Evolutionary conservation across 176 grass and related monocot species (phyloP).

Genomic region (Phoenix dactylifera): DNA sequence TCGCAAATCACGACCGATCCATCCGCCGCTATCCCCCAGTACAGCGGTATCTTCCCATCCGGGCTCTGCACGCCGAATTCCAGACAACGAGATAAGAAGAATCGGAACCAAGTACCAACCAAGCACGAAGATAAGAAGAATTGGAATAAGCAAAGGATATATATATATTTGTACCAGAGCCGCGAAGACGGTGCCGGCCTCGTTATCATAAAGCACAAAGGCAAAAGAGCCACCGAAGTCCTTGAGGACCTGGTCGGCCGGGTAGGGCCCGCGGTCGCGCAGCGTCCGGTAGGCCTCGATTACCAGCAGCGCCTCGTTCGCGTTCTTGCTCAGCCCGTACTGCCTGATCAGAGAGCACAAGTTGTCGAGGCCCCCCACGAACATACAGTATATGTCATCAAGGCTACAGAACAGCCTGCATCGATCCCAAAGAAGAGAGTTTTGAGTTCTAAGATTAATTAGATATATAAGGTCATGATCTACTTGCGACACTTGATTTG

Average conservation of each 20-base stretch:
- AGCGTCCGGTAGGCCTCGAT: slow-evolving; percentile 91
- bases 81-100: too few species aligned
- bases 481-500: too few species aligned
- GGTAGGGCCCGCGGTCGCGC: slow-evolving; percentile 87
- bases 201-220: slow-evolving; percentile 82
- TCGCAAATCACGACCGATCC: slow-evolving; percentile 88
- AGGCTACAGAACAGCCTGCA: slow-evolving; percentile 71
- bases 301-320: slow-evolving; percentile 66
- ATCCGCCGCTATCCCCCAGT: slow-evolving; percentile 73
- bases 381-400: slow-evolving; percentile 80
- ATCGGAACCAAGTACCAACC: too few species aligned
- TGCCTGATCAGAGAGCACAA: slow-evolving; percentile 70
- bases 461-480: too few species aligned
- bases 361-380: slow-evolving; percentile 56
- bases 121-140: too few species aligned
- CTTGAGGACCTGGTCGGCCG: slow-evolving; percentile 91
- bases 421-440: neutral
- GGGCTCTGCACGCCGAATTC: slow-evolving; percentile 25
- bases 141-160: too few species aligned
- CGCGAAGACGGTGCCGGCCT: slow-evolving; percentile 52
- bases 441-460: too few species aligned
- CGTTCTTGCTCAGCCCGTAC: slow-evolving; percentile 57
- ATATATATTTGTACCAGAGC: slow-evolving; percentile 27
- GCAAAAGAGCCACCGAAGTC: slow-evolving; percentile 73
- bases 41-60: slow-evolving; percentile 45